These are phyloP conservation scores for Zalaria obscura DNA, from an alignment of 2,329 filamentous ascomycete genomes.

Conservation along the genomic window DNA sequence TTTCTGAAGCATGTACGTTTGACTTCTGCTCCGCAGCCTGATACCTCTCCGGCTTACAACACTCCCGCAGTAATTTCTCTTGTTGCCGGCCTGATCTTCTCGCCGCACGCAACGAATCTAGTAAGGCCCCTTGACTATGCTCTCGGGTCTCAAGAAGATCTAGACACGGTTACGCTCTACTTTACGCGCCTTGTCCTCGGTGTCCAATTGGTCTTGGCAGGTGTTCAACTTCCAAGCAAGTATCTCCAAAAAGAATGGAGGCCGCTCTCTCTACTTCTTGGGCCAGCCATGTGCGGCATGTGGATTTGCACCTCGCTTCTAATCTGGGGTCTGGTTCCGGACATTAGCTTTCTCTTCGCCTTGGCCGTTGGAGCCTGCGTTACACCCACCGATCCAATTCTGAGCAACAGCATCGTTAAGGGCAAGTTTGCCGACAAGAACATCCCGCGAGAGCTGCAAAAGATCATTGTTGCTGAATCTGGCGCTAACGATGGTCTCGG, in stretches of 20 bases:
- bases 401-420: slow-evolving; percentile 85
- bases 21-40: background rate
- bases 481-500: slow-evolving; percentile 82
- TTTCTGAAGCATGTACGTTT: slow-evolving; percentile 72
- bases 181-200: slow-evolving; percentile 80
- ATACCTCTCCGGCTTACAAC: background rate
- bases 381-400: slow-evolving; percentile 80
- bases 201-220: slow-evolving; percentile 78
- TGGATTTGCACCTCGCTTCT: slow-evolving; percentile 72
- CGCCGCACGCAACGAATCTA: slow-evolving; percentile 62
- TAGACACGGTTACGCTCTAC: slow-evolving; percentile 64
- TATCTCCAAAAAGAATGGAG: slow-evolving; percentile 72
- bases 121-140: slow-evolving; percentile 65
- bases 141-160: slow-evolving; percentile 35
- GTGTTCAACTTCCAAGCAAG: slow-evolving; percentile 72
- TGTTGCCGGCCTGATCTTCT: slow-evolving; percentile 63
- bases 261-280: slow-evolving; percentile 58
- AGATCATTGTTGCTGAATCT: slow-evolving; percentile 52
- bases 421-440: slow-evolving; percentile 88
- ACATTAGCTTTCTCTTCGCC: slow-evolving; percentile 61
- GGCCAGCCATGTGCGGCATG: slow-evolving; percentile 75
- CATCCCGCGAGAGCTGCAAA: slow-evolving; percentile 66
- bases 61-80: slow-evolving; percentile 59
- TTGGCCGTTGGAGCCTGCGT: slow-evolving; percentile 72
- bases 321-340: slow-evolving; percentile 61